These are phyloP conservation scores for Chlorella sorokiniana DNA, from an alignment of 139 green algal species.

Conservation along the genomic window DNA sequence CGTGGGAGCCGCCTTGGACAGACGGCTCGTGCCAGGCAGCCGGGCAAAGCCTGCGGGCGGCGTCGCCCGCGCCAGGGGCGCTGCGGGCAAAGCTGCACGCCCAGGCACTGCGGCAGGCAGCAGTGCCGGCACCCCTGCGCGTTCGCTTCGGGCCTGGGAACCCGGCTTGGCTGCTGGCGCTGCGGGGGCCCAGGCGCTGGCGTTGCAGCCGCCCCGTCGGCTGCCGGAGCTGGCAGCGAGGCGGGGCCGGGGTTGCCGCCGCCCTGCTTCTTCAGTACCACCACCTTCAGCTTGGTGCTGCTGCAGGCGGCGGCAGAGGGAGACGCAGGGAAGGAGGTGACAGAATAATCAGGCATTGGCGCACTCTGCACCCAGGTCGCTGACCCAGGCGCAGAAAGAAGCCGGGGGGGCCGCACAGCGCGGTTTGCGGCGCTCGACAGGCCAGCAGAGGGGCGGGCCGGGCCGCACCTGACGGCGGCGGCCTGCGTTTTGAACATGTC, in stretches of 20 bases:
- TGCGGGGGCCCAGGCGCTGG: too few species aligned
- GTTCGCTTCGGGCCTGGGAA: too few species aligned
- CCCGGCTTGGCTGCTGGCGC: too few species aligned
- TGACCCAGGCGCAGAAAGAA: not conserved
- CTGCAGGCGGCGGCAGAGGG: not conserved
- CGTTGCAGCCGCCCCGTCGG: not conserved
- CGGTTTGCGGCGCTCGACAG: too few species aligned
- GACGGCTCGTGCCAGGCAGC: not conserved
- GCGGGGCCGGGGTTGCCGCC: not conserved
- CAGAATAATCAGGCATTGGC: not conserved
- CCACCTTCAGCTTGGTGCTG: constrained; percentile 21
- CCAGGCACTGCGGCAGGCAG: too few species aligned
- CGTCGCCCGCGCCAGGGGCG: not conserved
- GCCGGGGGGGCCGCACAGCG: too few species aligned
- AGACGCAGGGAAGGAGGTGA: not conserved
- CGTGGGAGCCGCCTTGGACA: not conserved
- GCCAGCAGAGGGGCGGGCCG: too few species aligned
- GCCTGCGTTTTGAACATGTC: constrained; percentile 43
- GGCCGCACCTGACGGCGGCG: not conserved
- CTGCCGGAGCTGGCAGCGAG: not conserved
- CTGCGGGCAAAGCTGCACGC: not conserved
- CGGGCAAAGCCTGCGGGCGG: not conserved
- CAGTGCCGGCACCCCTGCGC: too few species aligned
- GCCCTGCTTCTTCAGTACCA: not conserved
- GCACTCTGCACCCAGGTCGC: not conserved